These are phyloP conservation scores for Geranium rotundifolium DNA, from an alignment of 345 rosid species.

Conservation along the genomic window DNA sequence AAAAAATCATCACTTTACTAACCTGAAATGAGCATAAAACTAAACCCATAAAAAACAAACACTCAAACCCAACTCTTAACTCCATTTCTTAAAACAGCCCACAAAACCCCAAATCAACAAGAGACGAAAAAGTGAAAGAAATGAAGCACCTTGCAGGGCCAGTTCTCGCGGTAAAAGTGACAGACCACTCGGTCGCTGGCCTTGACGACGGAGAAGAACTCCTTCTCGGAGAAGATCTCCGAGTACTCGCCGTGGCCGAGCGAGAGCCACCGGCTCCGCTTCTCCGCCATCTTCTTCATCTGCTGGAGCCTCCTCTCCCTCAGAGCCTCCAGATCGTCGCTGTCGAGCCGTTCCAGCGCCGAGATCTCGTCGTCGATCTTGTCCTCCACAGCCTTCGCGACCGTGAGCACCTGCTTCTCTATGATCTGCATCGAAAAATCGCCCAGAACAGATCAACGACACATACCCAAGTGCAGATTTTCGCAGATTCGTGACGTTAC, in stretches of 20 bases:
- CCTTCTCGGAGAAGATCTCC: constrained; percentile 76
- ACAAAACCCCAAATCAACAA: neutral
- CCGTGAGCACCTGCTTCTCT: constrained; percentile 78
- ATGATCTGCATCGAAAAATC: constrained; percentile 34
- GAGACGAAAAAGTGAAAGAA: neutral
- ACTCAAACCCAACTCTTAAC: too few relatives aligned
- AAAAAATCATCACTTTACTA: too few relatives aligned
- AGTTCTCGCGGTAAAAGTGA: constrained; percentile 92
- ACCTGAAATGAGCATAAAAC: too few relatives aligned
- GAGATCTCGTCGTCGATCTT: constrained; percentile 83
- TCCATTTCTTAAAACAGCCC: too few relatives aligned
- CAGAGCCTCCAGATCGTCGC: constrained; percentile 69
- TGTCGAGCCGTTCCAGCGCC: constrained; percentile 70
- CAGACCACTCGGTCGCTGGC: constrained; percentile 94
- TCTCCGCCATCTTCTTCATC: constrained; percentile 97
- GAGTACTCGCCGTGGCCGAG: constrained; percentile 89
- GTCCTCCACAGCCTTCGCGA: constrained; percentile 88
- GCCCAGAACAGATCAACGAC: neutral
- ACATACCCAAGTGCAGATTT: neutral
- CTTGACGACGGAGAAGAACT: constrained; percentile 72
- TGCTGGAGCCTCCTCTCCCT: constrained; percentile 76
- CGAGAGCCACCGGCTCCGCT: constrained; percentile 85
- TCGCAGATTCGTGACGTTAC: constrained; percentile 5
- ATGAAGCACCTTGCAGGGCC: constrained; percentile 81
- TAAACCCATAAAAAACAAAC: too few relatives aligned